Conservation (phyloP, 2,329 filamentous ascomycete species). For the Ascomycota sp. region DNA sequence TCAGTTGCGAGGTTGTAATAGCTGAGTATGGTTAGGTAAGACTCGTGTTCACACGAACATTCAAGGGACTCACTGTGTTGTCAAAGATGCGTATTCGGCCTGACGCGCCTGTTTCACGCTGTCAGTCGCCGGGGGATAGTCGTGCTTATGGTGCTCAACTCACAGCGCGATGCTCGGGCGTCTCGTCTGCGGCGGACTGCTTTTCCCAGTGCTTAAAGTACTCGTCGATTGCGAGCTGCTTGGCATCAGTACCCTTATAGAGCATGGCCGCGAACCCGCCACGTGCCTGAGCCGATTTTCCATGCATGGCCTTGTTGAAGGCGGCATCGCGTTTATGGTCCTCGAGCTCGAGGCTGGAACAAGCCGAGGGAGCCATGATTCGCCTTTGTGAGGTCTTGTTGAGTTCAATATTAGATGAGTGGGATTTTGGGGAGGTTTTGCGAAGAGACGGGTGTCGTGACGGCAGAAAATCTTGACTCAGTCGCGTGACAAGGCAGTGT, state of each 20-base stretch:
- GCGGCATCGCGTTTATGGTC: constrained; percentile 70
- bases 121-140: constrained; percentile 2
- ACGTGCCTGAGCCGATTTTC: constrained; percentile 41
- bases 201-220: constrained; percentile 97
- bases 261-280: constrained; percentile 72
- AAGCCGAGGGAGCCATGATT: constrained; percentile 6
- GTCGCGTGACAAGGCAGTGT: too few relatives aligned
- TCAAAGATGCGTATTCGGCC: constrained; percentile 81
- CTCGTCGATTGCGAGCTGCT: constrained; percentile 67
- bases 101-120: constrained; percentile 40
- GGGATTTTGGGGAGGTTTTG: too few relatives aligned
- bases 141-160: constrained; percentile 8
- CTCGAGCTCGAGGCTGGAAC: constrained; percentile 49
- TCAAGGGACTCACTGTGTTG: constrained; percentile 53
- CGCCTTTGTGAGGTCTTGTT: too few relatives aligned
- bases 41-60: too few relatives aligned
- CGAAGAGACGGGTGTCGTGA: too few relatives aligned
- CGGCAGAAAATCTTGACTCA: too few relatives aligned
- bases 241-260: constrained; percentile 54
- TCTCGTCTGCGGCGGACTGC: constrained; percentile 61
- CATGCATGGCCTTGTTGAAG: constrained; percentile 82
- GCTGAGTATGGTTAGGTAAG: constrained; percentile 20
- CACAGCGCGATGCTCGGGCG: constrained; percentile 61
- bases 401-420: too few relatives aligned
- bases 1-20: constrained; percentile 98